These are phyloP conservation scores for Termitomyces sp. DNA, from an alignment of 768 basidiomycete species.

Conservation along the genomic window DNA sequence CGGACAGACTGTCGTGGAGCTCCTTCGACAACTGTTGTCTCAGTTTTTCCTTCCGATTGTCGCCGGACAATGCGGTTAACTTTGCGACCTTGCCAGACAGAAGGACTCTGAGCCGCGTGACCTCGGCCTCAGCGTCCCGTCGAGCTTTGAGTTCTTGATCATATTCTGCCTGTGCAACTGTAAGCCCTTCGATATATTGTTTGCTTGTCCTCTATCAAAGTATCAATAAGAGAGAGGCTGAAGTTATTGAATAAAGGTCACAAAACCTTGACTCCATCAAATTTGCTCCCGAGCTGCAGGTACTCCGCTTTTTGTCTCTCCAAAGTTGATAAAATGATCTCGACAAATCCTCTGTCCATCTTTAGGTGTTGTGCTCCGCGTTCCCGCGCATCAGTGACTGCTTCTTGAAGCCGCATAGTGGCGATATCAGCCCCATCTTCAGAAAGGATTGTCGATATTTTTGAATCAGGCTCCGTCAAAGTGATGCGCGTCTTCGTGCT, in stretches of 20 bases:
- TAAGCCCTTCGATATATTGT: conserved; percentile 87
- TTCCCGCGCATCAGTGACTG: conserved; percentile 52
- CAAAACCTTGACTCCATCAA: conserved; percentile 84
- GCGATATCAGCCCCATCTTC: conserved; percentile 42
- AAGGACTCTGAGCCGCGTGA: conserved; percentile 76
- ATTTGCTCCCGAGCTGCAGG: conserved; percentile 60
- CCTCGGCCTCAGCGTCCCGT: conserved; percentile 89
- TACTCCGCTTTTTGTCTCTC: conserved; percentile 60
- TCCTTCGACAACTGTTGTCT: conserved; percentile 78
- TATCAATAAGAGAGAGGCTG: conserved; percentile 1
- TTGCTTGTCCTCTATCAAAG: conserved; percentile 74
- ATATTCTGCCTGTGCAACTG: conserved; percentile 91
- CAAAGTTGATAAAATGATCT: conserved; percentile 61
- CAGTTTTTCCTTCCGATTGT: conserved; percentile 70
- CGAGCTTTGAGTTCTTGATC: conserved; percentile 86
- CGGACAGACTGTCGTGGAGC: conserved; percentile 66
- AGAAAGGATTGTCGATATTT: conserved; percentile 17
- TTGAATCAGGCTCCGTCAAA: conserved; percentile 36
- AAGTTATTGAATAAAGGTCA: neutral
- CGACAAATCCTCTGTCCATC: conserved; percentile 70
- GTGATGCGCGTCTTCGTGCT: conserved; percentile 31
- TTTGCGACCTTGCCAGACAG: conserved; percentile 87
- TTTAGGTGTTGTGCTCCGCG: conserved; percentile 56
- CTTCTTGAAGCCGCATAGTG: conserved; percentile 51
- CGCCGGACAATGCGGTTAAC: conserved; percentile 79